phyloP scores from a whole-genome alignment of 2,329 filamentous ascomycete genomes.

The Talaromyces sp. region DNA sequence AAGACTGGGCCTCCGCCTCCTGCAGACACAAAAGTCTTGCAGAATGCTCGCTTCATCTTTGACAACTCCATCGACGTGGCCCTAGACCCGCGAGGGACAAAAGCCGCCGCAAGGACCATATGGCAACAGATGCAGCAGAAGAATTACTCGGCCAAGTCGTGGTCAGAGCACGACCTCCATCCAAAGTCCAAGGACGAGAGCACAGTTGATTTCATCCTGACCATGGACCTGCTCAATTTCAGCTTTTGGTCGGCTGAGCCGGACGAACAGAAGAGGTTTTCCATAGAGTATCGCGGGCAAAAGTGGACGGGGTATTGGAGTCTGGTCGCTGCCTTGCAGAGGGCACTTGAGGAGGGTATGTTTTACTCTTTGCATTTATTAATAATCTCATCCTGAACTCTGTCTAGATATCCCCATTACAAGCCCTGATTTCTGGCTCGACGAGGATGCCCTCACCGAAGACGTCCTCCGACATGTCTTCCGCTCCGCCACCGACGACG shows the following conservation, averaged over 20 bases:
- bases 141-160: conserved; percentile 76
- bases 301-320: conserved; percentile 96
- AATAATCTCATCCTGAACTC: conserved; percentile 11
- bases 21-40: conserved; percentile 75
- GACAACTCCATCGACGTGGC: conserved; percentile 92
- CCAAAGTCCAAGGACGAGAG: conserved; percentile 74
- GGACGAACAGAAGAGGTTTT: conserved; percentile 66
- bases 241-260: conserved; percentile 82
- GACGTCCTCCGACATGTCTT: conserved; percentile 74
- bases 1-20: conserved; percentile 52
- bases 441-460: conserved; percentile 70
- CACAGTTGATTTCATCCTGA: conserved; percentile 89
- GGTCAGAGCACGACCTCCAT: conserved; percentile 86
- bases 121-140: conserved; percentile 78
- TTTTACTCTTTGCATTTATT: conserved; percentile 14
- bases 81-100: conserved; percentile 76
- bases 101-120: conserved; percentile 74
- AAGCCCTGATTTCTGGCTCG: conserved; percentile 78
- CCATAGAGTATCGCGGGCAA: conserved; percentile 74
- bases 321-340: conserved; percentile 77
- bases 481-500: conserved; percentile 76
- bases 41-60: conserved; percentile 79
- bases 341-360: conserved; percentile 81
- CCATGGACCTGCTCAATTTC: conserved; percentile 95
- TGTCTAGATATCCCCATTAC: conserved; percentile 76